These are phyloP conservation scores for Macaranga tanarius DNA, from an alignment of 441 rosid species.

Conservation along the genomic window DNA sequence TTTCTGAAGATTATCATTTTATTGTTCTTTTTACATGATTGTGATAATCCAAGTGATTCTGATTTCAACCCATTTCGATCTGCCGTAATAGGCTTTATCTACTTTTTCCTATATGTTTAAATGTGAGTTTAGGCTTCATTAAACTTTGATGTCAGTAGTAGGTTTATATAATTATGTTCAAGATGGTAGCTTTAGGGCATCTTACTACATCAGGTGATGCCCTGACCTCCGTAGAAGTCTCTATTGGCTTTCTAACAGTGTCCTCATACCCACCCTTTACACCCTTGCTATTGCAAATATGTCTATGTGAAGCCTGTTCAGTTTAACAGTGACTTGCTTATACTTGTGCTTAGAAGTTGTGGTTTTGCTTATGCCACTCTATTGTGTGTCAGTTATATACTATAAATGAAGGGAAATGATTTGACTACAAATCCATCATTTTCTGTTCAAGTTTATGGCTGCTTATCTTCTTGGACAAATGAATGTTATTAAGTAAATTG, in stretches of 20 bases:
- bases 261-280: neutral
- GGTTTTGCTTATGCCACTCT: neutral
- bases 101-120: neutral
- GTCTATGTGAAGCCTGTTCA: neutral
- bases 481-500: neutral
- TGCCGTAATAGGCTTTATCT: neutral
- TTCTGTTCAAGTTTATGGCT: conserved; percentile 1
- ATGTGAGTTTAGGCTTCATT: neutral
- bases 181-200: neutral
- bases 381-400: neutral
- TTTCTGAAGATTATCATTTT: neutral
- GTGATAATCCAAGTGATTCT: neutral
- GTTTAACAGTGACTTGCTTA: neutral
- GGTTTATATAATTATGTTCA: neutral
- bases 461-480: conserved; percentile 5
- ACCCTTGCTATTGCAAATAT: neutral
- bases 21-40: neutral
- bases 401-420: neutral
- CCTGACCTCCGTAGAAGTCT: neutral
- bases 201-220: neutral
- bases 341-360: neutral
- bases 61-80: neutral
- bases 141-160: neutral
- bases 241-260: neutral
- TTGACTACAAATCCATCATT: neutral